A percentile compares a stretch with the other conserved stretches of the same genome.
Conservation (phyloP, 192 early-diverging fungal species). For the Coemansia sp. region DNA sequence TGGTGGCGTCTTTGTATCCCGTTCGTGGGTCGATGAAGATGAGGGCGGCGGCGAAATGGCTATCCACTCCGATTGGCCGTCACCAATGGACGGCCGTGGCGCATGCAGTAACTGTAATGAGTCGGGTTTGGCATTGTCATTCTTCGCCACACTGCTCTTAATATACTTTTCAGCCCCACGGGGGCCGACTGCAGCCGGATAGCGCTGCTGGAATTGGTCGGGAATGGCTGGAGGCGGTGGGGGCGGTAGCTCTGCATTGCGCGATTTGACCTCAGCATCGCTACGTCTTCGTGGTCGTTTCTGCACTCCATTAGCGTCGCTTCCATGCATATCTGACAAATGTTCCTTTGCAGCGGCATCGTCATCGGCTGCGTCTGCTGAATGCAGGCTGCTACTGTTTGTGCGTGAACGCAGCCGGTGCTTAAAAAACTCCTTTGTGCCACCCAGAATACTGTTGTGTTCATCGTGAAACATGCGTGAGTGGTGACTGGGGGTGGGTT, state of each 20-base stretch:
- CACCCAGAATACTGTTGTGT: slow-evolving; percentile 29
- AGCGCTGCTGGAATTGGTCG: slow-evolving; percentile 21
- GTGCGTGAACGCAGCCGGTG: slow-evolving; percentile 43
- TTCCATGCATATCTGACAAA: not conserved
- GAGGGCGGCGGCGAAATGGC: slow-evolving; percentile 19
- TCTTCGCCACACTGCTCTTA: slow-evolving; percentile 7
- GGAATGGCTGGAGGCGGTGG: slow-evolving; percentile 20
- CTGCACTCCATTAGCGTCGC: not conserved
- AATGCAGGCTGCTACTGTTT: slow-evolving; percentile 25
- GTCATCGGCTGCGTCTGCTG: not conserved
- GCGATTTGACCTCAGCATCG: slow-evolving; percentile 44
- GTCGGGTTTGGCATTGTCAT: slow-evolving; percentile 3
- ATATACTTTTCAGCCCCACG: slow-evolving; percentile 4
- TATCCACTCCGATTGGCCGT: slow-evolving; percentile 14
- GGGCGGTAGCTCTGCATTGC: slow-evolving; percentile 15
- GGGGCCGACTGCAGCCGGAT: not conserved
- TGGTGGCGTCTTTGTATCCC: slow-evolving; percentile 7
- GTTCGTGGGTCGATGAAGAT: slow-evolving; percentile 17
- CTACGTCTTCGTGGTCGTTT: slow-evolving; percentile 39
- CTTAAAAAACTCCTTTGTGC: slow-evolving; percentile 47
- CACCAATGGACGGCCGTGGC: slow-evolving; percentile 9
- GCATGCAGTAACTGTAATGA: slow-evolving; percentile 8
- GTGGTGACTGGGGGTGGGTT: slow-evolving; percentile 10
- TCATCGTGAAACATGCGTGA: slow-evolving; percentile 5
- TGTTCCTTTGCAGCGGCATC: not conserved